These are phyloP conservation scores for Domatiomyces globalis DNA, from an alignment of 2,329 filamentous ascomycete species.

Conservation along the genomic window DNA sequence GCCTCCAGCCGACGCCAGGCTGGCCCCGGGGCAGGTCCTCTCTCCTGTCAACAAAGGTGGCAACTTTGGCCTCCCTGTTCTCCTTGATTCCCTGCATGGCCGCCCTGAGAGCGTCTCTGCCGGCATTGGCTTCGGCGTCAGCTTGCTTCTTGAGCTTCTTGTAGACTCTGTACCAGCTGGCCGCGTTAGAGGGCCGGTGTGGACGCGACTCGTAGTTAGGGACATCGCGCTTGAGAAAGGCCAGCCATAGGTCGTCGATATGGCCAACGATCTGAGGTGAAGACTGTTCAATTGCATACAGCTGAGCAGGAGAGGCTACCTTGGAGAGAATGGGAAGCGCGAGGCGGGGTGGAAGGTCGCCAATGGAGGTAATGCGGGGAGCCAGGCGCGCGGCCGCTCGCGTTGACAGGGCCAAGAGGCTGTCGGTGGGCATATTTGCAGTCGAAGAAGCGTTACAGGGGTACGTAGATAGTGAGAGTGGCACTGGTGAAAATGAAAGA, in stretches of 20 bases:
- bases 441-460: neutral
- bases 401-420: constrained; percentile 17
- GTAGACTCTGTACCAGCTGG: constrained; percentile 68
- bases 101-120: constrained; percentile 44
- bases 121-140: constrained; percentile 41
- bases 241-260: constrained; percentile 60
- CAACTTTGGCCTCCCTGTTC: constrained; percentile 43
- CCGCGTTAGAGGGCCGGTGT: constrained; percentile 50
- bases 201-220: constrained; percentile 50
- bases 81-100: constrained; percentile 45
- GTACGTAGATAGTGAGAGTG: neutral
- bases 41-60: constrained; percentile 42
- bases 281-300: constrained; percentile 56
- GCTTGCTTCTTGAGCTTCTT: constrained; percentile 50
- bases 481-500: neutral
- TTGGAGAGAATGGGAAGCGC: constrained; percentile 55
- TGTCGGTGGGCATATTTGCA: constrained; percentile 17
- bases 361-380: constrained; percentile 52
- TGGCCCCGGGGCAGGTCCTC: constrained; percentile 26
- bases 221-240: constrained; percentile 66
- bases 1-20: neutral
- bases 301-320: constrained; percentile 58
- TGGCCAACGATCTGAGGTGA: constrained; percentile 62
- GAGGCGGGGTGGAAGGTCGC: constrained; percentile 53
- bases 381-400: constrained; percentile 17